A percentile compares a stretch with the other conserved stretches of the same genome.
Evolutionary conservation across 2,329 filamentous ascomycete species (phyloP).

Genomic region (Hansfordia pulvinata): DNA sequence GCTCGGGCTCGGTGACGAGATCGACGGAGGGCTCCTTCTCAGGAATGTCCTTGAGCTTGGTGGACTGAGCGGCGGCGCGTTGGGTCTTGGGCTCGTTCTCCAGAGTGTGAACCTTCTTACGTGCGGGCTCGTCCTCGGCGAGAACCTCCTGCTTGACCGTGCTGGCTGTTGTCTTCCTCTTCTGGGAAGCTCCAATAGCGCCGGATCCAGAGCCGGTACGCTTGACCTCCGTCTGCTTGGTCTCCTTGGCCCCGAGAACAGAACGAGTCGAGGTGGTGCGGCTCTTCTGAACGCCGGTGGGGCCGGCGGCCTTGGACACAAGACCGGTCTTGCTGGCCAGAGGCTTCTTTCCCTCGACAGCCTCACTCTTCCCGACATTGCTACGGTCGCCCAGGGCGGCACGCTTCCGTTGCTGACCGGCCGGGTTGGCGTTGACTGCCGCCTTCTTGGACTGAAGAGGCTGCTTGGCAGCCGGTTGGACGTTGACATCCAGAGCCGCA

Average conservation of each 20-base stretch:
- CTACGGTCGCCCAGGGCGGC: constrained; percentile 85
- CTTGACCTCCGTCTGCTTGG: constrained; percentile 60
- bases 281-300: constrained; percentile 69
- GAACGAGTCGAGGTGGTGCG: constrained; percentile 47
- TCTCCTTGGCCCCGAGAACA: constrained; percentile 50
- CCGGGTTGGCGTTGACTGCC: constrained; percentile 30
- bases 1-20: constrained; percentile 9
- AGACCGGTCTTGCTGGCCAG: constrained; percentile 49
- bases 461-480: constrained; percentile 44
- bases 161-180: constrained; percentile 50
- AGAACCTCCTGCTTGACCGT: constrained; percentile 45
- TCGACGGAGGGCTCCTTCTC: constrained; percentile 21
- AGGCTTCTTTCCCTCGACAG: constrained; percentile 62
- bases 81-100: constrained; percentile 37
- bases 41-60: constrained; percentile 16
- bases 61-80: constrained; percentile 16
- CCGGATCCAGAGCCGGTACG: constrained; percentile 61
- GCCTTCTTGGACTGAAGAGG: constrained; percentile 60
- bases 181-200: constrained; percentile 44
- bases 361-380: constrained; percentile 76
- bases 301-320: constrained; percentile 68
- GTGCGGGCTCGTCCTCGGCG: constrained; percentile 52
- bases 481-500: constrained; percentile 54
- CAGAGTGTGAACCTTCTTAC: constrained; percentile 47
- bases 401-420: constrained; percentile 52